These are phyloP conservation scores for Ilex aquifolium DNA, from an alignment of 257 asterid species.

Conservation along the genomic window DNA sequence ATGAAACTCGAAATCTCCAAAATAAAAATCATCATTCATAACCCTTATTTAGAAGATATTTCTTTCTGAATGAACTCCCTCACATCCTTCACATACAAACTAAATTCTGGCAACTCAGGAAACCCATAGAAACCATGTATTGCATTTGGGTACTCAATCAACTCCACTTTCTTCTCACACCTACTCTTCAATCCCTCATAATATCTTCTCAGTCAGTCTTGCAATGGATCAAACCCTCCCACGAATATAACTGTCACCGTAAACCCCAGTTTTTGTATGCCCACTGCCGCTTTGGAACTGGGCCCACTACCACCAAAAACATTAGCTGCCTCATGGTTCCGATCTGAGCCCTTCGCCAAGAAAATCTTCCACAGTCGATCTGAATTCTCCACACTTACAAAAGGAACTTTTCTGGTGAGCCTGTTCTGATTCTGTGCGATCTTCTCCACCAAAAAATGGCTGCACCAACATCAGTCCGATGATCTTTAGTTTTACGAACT, in stretches of 20 bases:
- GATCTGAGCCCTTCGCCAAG: constrained; percentile 31
- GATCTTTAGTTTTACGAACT: constrained; percentile 18
- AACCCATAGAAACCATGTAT: constrained; percentile 33
- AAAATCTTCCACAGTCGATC: constrained; percentile 35
- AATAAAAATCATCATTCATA: no score
- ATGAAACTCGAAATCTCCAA: no score
- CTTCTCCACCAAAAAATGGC: constrained; percentile 45
- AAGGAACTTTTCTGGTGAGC: constrained; percentile 13
- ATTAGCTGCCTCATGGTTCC: constrained; percentile 37
- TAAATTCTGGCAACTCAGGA: constrained; percentile 24
- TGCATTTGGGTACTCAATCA: constrained; percentile 32
- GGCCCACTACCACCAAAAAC: constrained; percentile 21
- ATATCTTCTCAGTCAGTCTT: constrained; percentile 35
- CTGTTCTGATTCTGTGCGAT: constrained; percentile 38
- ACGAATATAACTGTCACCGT: constrained; percentile 26
- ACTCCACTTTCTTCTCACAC: constrained; percentile 23
- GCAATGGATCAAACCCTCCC: constrained; percentile 43
- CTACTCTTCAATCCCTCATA: constrained; percentile 23
- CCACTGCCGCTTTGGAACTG: not conserved
- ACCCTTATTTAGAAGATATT: no score
- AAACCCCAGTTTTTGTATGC: constrained; percentile 11
- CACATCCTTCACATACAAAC: no score
- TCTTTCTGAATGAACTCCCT: no score
- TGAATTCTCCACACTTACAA: constrained; percentile 10
- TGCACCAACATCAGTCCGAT: constrained; percentile 26